phyloP scores from a whole-genome alignment of 78 protist species.

The Dictyostelium capitatum region DNA sequence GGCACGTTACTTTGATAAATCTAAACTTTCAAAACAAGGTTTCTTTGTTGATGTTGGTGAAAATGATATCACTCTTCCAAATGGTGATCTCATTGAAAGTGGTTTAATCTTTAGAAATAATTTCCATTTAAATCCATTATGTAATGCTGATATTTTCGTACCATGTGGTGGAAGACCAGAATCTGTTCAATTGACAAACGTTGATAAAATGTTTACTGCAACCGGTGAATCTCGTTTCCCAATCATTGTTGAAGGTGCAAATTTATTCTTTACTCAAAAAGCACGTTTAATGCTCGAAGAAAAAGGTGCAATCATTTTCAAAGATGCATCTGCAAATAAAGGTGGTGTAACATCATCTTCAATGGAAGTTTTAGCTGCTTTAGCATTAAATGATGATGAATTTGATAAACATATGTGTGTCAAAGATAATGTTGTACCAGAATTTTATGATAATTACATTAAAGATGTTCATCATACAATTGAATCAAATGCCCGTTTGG shows the following conservation, averaged over 20 bases:
- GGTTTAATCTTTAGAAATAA: conserved; percentile 89
- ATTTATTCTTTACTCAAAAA: conserved; percentile 92
- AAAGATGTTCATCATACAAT: conserved; percentile 79
- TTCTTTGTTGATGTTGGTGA: conserved; percentile 82
- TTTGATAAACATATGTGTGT: conserved; percentile 83
- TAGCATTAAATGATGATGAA: conserved; percentile 87
- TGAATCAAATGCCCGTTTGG: conserved; percentile 89
- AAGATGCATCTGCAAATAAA: conserved; percentile 94
- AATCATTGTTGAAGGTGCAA: conserved; percentile 96
- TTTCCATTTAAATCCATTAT: conserved; percentile 88
- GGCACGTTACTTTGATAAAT: conserved; percentile 74
- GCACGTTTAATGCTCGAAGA: conserved; percentile 92
- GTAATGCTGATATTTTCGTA: conserved; percentile 86
- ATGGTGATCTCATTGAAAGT: conserved; percentile 78
- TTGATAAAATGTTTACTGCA: conserved; percentile 32
- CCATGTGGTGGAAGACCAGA: conserved; percentile 98
- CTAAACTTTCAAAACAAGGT: conserved; percentile 27
- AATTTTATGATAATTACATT: conserved; percentile 86
- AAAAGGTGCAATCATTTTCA: conserved; percentile 90
- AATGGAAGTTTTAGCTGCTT: conserved; percentile 91
- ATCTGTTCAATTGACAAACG: conserved; percentile 87
- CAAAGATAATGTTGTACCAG: conserved; percentile 72
- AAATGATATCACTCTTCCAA: conserved; percentile 61
- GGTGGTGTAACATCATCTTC: conserved; percentile 96
- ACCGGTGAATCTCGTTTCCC: conserved; percentile 73